These are phyloP conservation scores for Diddensiella santjacobensis DNA, from an alignment of 805 yeast genomes.

Conservation along the genomic window DNA sequence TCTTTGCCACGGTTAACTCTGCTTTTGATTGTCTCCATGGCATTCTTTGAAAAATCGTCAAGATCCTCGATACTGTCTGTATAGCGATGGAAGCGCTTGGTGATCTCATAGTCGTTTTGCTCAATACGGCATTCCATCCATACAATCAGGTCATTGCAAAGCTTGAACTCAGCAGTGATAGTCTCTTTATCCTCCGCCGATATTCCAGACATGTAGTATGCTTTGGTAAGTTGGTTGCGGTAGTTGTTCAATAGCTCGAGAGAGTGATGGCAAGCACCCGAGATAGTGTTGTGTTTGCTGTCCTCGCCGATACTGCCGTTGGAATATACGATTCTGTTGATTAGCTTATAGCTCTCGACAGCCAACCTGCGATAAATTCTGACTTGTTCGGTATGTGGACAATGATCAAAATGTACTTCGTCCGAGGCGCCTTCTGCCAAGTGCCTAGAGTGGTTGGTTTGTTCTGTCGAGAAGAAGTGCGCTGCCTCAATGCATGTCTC, in stretches of 20 bases:
- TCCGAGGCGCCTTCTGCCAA: too few relatives aligned
- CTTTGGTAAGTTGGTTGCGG: background rate
- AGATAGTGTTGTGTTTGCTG: background rate
- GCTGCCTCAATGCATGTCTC: background rate
- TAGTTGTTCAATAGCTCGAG: background rate
- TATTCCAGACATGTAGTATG: background rate
- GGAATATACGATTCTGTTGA: background rate
- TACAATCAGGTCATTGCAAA: background rate
- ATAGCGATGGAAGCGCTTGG: background rate
- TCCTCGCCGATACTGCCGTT: background rate
- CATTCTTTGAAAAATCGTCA: background rate
- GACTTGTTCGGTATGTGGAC: background rate
- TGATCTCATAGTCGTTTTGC: background rate
- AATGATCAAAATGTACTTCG: background rate
- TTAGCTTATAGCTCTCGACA: background rate
- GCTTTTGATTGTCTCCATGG: background rate
- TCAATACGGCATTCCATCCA: background rate
- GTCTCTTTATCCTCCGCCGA: background rate
- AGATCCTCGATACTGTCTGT: background rate
- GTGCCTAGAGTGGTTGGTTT: too few relatives aligned
- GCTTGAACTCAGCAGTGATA: background rate
- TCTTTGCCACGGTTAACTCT: background rate
- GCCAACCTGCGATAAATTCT: background rate
- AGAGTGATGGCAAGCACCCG: background rate
- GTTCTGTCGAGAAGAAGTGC: background rate